Base-by-base conservation (phyloP, 1,139 yeast species). In the Magnusiomyces tetraspermus region DNA sequence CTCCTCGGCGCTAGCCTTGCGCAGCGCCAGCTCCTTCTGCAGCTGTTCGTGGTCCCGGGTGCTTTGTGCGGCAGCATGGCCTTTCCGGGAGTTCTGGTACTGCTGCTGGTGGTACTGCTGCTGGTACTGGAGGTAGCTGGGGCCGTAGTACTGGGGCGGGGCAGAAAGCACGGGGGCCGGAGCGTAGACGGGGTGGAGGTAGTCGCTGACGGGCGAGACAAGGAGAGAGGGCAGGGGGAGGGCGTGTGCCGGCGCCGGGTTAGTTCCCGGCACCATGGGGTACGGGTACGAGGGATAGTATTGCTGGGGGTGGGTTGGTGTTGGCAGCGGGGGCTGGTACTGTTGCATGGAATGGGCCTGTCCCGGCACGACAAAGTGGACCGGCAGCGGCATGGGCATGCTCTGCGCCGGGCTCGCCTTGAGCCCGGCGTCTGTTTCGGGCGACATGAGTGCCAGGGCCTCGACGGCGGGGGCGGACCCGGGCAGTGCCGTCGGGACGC, bases 1-100 rank as follows among this genome's bases (percentile, higher is more conserved):
- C 22, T 48, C 52, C 40, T 52, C 50, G 11, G 46, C 40, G 21
- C 45, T 40, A 26, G 43, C 53, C 46, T 46, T 51, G 26, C 50
- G 42, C 13, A 21, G 6, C 11, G 8, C 24, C 24, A 38, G 43
- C 30, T 37, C 40, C 23, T 46, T 44, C 21, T 40, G 50, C 31
- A 46, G 46, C 30, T 40, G 43, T 21, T 47, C 40, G 21, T 44
- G 48, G 38, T 22, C 24, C 17, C 3, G 15, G 24, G 8, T 19
- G 28, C 13, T 21, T 30, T 3, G 13, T 19, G 3, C 28, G 47
- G 38, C 10, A n/a, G n/a, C n/a, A n/a, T n/a, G n/a, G n/a, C n/a
- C n/a, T 17, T 13, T 31, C 26, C 19, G 26, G 41, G 23, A 21
- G 48, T 26, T 43, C 15, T 17, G 33, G 36, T 43, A 24, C 17